phyloP scores from a whole-genome alignment of 2,329 filamentous ascomycete species.

The Tolypocladium inflatum region DNA sequence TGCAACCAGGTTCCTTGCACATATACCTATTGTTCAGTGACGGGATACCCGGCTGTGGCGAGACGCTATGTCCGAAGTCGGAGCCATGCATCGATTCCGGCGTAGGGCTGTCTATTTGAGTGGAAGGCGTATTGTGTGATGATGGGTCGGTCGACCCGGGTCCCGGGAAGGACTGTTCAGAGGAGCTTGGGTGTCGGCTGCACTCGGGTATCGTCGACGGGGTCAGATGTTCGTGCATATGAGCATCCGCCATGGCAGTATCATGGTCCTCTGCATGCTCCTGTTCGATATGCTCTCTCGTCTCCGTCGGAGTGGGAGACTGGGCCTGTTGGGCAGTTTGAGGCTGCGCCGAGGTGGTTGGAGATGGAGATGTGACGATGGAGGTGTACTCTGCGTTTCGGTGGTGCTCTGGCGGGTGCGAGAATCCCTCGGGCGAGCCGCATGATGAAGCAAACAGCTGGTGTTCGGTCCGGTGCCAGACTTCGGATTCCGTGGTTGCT shows the following conservation, averaged over 20 bases:
- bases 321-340: constrained; percentile 16
- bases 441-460: constrained; percentile 20
- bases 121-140: constrained; percentile 36
- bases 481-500: constrained; percentile 25
- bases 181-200: constrained; percentile 21
- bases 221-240: constrained; percentile 14
- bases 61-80: constrained; percentile 26
- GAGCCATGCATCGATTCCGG: constrained; percentile 27
- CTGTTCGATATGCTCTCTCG: neutral
- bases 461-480: constrained; percentile 27
- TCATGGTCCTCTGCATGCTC: constrained; percentile 12
- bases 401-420: constrained; percentile 1
- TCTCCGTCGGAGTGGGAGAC: constrained; percentile 15
- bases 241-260: constrained; percentile 14
- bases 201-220: constrained; percentile 11
- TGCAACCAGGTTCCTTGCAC: constrained; percentile 28
- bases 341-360: constrained; percentile 5
- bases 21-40: constrained; percentile 21
- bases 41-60: constrained; percentile 18
- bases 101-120: constrained; percentile 32
- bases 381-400: constrained; percentile 1
- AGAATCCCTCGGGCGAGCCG: constrained; percentile 11
- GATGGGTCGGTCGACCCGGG: constrained; percentile 30
- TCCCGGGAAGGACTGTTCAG: constrained; percentile 29
- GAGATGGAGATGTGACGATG: constrained; percentile 12